phyloP scores from a whole-genome alignment of 2,329 filamentous ascomycete genomes.

The Trichophyton rubrum region DNA sequence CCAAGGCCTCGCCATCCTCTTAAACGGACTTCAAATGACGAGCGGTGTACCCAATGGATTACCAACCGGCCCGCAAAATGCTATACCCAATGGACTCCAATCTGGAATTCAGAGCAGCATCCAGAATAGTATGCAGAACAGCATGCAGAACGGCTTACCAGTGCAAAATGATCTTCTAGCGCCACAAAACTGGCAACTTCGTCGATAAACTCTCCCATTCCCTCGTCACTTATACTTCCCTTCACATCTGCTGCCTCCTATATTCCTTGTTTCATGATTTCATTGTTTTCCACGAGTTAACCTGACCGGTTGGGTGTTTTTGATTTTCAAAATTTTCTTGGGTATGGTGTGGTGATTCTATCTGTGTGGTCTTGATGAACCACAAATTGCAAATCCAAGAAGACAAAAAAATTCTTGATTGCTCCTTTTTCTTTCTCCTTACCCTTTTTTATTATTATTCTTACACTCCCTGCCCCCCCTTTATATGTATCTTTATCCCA shows the following conservation, averaged over 20 bases:
- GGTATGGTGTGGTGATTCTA: background rate
- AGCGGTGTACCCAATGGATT: background rate
- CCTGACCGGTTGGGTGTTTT: background rate
- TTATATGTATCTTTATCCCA: background rate
- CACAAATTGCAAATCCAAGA: background rate
- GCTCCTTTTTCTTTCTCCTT: background rate
- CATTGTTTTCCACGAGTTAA: background rate
- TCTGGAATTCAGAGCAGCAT: background rate
- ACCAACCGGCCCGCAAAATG: background rate
- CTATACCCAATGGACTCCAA: background rate
- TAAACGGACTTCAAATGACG: conserved; percentile 11
- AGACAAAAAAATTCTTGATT: background rate
- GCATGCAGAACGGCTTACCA: background rate
- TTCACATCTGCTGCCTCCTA: background rate
- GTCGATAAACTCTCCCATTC: background rate
- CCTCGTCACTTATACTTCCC: background rate
- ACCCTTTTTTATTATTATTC: background rate
- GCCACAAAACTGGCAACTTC: background rate
- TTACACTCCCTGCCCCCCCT: background rate
- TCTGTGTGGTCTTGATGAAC: background rate
- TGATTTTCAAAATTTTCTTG: background rate
- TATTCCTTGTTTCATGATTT: background rate
- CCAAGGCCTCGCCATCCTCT: conserved; percentile 49
- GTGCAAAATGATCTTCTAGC: background rate
- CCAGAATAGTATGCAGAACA: background rate